Evolutionary conservation across 768 basidiomycete species (phyloP), one percentile per base, ranked within the genome.

Genomic region (Clathrus columnatus): DNA sequence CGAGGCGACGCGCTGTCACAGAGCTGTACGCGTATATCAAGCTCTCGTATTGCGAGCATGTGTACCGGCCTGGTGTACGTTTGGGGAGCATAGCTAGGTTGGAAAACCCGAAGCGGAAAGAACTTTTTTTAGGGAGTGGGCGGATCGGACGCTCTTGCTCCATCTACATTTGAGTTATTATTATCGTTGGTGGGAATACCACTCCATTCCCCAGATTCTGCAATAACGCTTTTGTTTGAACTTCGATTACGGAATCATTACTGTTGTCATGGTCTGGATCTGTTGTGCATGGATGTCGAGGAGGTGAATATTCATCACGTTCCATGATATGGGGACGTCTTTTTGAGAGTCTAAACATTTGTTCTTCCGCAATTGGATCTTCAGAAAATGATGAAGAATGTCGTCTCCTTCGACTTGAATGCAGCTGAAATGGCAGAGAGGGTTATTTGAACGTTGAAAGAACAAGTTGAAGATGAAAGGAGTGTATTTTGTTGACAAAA

Each of bases 141-240:
- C 80, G 76, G 2, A 83, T 86, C 0, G 84, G 86, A 43, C 84
- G 73, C 50, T 78, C 73, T 53, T 64, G 49, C 30, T 41, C 49
- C 49, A 27, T 43, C 8, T n/a, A 42, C 42, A 23, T 43, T 32
- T 16, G 16, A 20, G 14, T 20, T 11, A 11, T 10, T 41, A 21
- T 52, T 32, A 11, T 6, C 51, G 18, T 11, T 28, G 51, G n/a
- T 6, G 51, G 51, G 11, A 18, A 47, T 55, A 14, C 46, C 54
- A 7, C 20, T 55, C 54, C 45, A 55, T 28, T 53, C 51, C n/a
- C n/a, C 36, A 11, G 36, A 36, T 11, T 36, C 36, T 36, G n/a
- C n/a, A 11, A 36, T n/a, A n/a, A 36, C 36, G 36, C n/a, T 36
- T 36, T 11, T n/a, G n/a, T n/a, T 36, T 36, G 14, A 36, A 36